phyloP scores from a whole-genome alignment of 176 grass and related monocot species.

The Areca catechu region DNA sequence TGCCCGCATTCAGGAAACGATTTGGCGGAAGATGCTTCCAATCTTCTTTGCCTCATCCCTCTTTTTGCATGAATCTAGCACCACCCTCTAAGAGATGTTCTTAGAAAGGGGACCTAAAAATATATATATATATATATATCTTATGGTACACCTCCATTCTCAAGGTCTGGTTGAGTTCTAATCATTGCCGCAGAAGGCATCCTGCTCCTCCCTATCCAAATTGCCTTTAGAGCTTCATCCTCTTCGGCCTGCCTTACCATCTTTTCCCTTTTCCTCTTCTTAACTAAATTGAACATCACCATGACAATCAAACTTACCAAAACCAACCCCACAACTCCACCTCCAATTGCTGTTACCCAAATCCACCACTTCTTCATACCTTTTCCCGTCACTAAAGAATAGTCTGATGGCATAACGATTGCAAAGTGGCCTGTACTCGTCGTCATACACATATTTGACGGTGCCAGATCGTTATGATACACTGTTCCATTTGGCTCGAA shows the following conservation, averaged over 20 bases:
- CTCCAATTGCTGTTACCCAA: background rate
- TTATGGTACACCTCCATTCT: constrained; percentile 2
- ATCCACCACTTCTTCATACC: background rate
- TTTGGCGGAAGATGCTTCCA: too few relatives aligned
- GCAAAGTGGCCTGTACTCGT: constrained; percentile 16
- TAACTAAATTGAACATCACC: background rate
- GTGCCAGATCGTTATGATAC: background rate
- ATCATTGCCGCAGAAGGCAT: constrained; percentile 12
- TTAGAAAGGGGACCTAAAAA: too few relatives aligned
- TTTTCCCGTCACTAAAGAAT: background rate
- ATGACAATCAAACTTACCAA: background rate
- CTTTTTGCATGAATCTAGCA: too few relatives aligned
- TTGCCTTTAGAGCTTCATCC: constrained; percentile 1
- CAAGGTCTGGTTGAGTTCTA: constrained; percentile 12
- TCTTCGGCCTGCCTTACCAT: constrained; percentile 15
- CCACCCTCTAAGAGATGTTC: too few relatives aligned
- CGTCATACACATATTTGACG: background rate
- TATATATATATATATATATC: too few relatives aligned
- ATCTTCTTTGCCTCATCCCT: too few relatives aligned
- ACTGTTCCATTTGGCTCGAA: constrained; percentile 13
- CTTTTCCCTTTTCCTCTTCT: constrained; percentile 15
- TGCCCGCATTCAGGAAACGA: too few relatives aligned
- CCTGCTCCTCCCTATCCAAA: constrained; percentile 12
- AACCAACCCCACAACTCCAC: constrained; percentile 1
- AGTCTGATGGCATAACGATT: background rate